phyloP scores from a whole-genome alignment of 2,329 filamentous ascomycete species.

The Penicillium sp. region DNA sequence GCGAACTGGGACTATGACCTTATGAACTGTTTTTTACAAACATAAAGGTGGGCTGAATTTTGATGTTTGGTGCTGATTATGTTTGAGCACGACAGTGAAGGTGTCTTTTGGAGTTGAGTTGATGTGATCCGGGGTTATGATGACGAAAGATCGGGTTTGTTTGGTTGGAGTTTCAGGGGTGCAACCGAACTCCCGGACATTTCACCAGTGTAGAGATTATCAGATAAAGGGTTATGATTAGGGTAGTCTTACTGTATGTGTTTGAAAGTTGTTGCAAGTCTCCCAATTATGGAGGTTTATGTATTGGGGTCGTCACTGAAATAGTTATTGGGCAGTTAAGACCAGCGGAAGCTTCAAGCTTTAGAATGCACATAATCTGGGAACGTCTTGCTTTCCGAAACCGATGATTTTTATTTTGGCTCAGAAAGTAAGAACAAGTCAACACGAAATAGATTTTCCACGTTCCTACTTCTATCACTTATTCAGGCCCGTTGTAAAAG shows the following conservation, averaged over 20 bases:
- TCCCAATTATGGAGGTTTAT: neutral
- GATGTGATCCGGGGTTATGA: conserved; percentile 23
- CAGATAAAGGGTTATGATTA: neutral
- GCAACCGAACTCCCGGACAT: neutral
- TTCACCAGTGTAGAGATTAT: neutral
- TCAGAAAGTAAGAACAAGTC: no score
- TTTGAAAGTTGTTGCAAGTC: neutral
- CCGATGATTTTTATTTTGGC: no score
- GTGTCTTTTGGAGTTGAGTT: conserved; percentile 12
- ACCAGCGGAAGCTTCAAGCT: no score
- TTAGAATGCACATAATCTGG: no score
- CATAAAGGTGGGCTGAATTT: neutral
- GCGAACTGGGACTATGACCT: neutral
- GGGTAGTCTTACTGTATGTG: neutral
- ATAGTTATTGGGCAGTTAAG: no score
- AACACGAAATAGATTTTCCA: no score
- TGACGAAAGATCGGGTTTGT: conserved; percentile 19
- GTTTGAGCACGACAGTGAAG: neutral
- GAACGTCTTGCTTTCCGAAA: no score
- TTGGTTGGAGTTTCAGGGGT: conserved; percentile 2
- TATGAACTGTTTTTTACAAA: neutral
- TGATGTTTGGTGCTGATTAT: no score
- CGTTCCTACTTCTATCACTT: no score
- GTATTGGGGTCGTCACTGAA: no score
- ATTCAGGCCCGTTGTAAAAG: no score